Evolutionary conservation across 2,329 filamentous ascomycete genomes (phyloP), one percentile per base, ranked within the genome.

Genomic region (Blumeriella jaapii): DNA sequence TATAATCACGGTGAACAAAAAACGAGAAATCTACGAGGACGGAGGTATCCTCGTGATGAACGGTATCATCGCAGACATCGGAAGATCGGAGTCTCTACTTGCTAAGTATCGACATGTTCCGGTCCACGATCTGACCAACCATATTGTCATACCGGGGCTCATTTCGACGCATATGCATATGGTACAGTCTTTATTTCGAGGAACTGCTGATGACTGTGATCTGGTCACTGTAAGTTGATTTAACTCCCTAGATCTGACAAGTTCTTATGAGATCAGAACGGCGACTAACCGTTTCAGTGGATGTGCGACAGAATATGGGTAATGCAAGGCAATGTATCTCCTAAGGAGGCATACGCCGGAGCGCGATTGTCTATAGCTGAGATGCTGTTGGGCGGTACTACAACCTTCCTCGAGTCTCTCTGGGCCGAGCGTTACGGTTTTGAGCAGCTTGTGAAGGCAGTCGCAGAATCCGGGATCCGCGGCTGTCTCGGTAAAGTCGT

Each of bases 21-120:
- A 15, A 2, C 29, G 36, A 2, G 36, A 42, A 62, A 56, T 41
- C 59, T 59, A 34, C 60, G 54, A 52, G 6, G 38, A 40, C 19
- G 38, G 39, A 10, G 22, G 11, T 6, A 37, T 41, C n/a, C 34
- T 41, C 6, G 39, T 41, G 2, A 7, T 12, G 6, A 30, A 10
- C 7, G 34, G 27, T 11, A 29, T 11, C 4, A 41, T 41, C 25
- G 19, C 12, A 18, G 39, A 41, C 23, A 31, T 41, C 8, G 39
- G 39, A 5, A 22, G 7, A 17, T 19, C 39, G 6, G 13, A 25
- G n/a, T 10, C 11, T 5, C 25, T 41, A 4, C 11, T 38, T 6
- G 23, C 4, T 4, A 36, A 32, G n/a, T 36, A 40, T 16, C 28
- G 22, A 10, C 16, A 28, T 11, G 32, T 13, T 12, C 13, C 34